A percentile compares a stretch with the other conserved stretches of the same genome.
These are phyloP conservation scores for Isatis tinctoria DNA, from an alignment of 345 rosid genomes.

Conservation along the genomic window DNA sequence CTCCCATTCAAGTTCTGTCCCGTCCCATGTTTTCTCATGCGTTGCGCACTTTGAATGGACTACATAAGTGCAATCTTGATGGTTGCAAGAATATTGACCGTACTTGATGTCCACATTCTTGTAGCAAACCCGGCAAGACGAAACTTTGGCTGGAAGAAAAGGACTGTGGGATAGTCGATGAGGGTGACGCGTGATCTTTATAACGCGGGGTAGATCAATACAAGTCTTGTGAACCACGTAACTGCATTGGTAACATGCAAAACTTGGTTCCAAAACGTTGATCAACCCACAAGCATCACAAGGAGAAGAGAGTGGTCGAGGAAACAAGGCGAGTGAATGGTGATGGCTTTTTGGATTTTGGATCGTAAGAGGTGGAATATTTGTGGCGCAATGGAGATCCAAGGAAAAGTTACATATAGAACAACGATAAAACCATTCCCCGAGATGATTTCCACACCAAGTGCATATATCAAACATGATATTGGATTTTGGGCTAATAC, in stretches of 20 bases:
- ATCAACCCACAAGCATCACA: background rate
- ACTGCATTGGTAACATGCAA: background rate
- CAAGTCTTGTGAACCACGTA: background rate
- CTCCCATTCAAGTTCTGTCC: slow-evolving; percentile 5
- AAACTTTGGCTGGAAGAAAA: background rate
- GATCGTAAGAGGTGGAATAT: background rate
- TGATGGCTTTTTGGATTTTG: background rate
- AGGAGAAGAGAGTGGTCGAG: background rate
- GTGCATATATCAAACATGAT: background rate
- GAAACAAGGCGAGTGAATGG: background rate
- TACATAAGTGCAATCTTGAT: background rate
- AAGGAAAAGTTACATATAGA: background rate
- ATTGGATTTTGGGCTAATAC: background rate
- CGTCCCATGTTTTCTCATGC: background rate
- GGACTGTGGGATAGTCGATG: background rate
- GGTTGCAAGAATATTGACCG: background rate
- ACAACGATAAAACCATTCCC: background rate
- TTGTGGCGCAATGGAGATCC: background rate
- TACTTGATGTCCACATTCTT: background rate
- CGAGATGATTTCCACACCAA: background rate
- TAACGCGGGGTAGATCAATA: background rate
- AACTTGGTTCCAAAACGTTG: background rate
- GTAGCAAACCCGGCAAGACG: background rate
- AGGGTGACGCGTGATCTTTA: background rate
- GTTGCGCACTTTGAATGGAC: slow-evolving; percentile 7